Evolutionary conservation across 1,284 basidiomycete genomes (phyloP), one percentile per base, ranked within the genome.

Genomic region (Coniferiporia sulphurascens): DNA sequence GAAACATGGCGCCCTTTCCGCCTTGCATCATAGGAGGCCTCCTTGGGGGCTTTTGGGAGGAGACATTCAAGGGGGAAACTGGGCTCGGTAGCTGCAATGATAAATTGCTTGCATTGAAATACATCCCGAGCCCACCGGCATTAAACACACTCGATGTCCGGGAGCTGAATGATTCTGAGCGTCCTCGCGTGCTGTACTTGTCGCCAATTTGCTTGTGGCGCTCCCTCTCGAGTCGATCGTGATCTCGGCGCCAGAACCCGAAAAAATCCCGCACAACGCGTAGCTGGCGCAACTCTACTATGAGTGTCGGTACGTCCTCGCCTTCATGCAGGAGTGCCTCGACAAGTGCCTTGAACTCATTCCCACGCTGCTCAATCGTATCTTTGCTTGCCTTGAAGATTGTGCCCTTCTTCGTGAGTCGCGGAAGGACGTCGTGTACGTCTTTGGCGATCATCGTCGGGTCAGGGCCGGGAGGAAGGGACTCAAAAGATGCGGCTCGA

Each of bases 391-490:
- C 77, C 38, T 84, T 80, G 71, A 91, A 91, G 45, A 91, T 64
- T 0, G 83, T 84, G 4, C 81, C 85, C 68, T 85, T 88, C 72
- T 85, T 87, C 3, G 82, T 81, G 36, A 91, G 76, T 58, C 75
- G 77, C 15, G 89, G 89, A 1, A 91, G 69, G 65, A 83, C 72
- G 1, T 80, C 67, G 65, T 90, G 86, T 51, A 91, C 76, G 63
- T 87, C 80, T 55, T 76, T 80, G 12, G 83, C 82, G 43, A 91
- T 79, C 22, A 83, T 83, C 48, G 79, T 81, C 2, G 86, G 87
- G 65, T 88, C 80, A 15, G 89, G 89, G 12, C 89, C 89, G n/a
- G 87, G 86, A 12, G 89, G 89, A n/a, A 91, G 76, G 0, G 88
- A 90, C 57, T 91, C 89, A 76, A 85, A 91, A 10, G 89, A 91